phyloP scores from a whole-genome alignment of 2,329 filamentous ascomycete species.

The Xylaria sp. region DNA sequence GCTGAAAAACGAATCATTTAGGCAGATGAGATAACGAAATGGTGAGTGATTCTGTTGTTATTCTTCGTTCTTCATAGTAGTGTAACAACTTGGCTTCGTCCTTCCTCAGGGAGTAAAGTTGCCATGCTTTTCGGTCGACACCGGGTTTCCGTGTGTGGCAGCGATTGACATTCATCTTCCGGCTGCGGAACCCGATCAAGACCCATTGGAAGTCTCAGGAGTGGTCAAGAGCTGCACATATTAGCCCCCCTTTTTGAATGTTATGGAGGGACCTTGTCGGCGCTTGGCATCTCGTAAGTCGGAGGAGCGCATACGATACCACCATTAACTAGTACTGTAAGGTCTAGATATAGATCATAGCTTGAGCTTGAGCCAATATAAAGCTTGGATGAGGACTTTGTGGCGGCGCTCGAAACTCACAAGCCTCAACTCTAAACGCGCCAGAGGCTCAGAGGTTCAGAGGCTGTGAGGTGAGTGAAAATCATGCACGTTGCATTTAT shows the following conservation, averaged over 20 bases:
- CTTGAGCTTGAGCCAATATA: slow-evolving; percentile 11
- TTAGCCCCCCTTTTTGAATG: slow-evolving; percentile 1
- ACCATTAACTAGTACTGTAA: neutral
- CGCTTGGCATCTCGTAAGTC: slow-evolving; percentile 22
- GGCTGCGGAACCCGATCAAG: slow-evolving; percentile 6
- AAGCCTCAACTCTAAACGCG: slow-evolving; percentile 15
- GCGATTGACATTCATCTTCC: slow-evolving; percentile 29
- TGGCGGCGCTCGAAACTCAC: slow-evolving; percentile 1
- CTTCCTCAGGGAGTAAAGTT: slow-evolving; percentile 34
- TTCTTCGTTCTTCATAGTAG: neutral
- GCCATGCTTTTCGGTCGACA: slow-evolving; percentile 8
- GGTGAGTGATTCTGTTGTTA: slow-evolving; percentile 8
- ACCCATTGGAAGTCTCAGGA: neutral
- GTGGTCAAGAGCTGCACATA: slow-evolving; percentile 1
- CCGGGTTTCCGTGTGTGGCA: slow-evolving; percentile 29
- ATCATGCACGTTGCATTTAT: slow-evolving; percentile 15
- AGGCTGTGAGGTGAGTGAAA: slow-evolving; percentile 9
- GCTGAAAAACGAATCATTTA: neutral
- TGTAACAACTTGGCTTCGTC: slow-evolving; percentile 1
- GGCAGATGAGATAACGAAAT: slow-evolving; percentile 17
- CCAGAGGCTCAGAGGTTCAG: slow-evolving; percentile 9
- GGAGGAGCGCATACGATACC: neutral
- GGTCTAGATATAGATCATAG: slow-evolving; percentile 13
- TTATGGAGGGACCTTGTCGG: slow-evolving; percentile 9
- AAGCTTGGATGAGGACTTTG: neutral